Conservation (phyloP, 1,284 basidiomycete genomes). For the Irpex rosettiformis region DNA sequence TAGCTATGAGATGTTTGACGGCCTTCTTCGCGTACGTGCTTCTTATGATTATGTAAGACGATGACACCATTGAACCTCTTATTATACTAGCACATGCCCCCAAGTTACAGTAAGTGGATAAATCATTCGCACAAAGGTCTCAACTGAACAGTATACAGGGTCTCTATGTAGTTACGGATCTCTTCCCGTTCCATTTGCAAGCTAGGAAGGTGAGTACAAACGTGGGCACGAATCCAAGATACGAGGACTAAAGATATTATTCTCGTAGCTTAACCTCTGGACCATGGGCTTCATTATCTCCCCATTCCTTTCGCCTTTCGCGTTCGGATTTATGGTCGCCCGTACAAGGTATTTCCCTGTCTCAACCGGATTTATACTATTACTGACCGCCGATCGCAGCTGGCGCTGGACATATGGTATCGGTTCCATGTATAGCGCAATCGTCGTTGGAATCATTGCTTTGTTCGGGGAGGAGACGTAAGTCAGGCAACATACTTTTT, state of each 20-base stretch:
- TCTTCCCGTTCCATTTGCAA: conserved; percentile 75
- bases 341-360: conserved; percentile 36
- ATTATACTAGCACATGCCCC: conserved; percentile 48
- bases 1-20: conserved; percentile 68
- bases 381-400: conserved; percentile 24
- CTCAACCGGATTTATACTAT: not conserved
- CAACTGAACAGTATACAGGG: conserved; percentile 37
- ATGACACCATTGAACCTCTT: conserved; percentile 5
- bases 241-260: not conserved
- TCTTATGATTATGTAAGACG: not conserved
- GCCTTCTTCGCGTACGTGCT: conserved; percentile 60
- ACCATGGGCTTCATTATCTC: conserved; percentile 68
- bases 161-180: conserved; percentile 61
- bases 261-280: conserved; percentile 59
- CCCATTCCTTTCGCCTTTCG: conserved; percentile 66
- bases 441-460: conserved; percentile 55
- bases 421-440: conserved; percentile 52
- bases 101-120: conserved; percentile 56
- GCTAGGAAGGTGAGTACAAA: conserved; percentile 52
- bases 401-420: conserved; percentile 76
- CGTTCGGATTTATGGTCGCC: conserved; percentile 68
- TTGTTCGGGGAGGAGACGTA: conserved; percentile 67
- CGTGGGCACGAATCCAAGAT: not conserved
- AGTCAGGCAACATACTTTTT: conserved; percentile 17
- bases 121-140: not conserved